Conservation (phyloP, 768 basidiomycete genomes). For the Strobilomyces echinocephalus region DNA sequence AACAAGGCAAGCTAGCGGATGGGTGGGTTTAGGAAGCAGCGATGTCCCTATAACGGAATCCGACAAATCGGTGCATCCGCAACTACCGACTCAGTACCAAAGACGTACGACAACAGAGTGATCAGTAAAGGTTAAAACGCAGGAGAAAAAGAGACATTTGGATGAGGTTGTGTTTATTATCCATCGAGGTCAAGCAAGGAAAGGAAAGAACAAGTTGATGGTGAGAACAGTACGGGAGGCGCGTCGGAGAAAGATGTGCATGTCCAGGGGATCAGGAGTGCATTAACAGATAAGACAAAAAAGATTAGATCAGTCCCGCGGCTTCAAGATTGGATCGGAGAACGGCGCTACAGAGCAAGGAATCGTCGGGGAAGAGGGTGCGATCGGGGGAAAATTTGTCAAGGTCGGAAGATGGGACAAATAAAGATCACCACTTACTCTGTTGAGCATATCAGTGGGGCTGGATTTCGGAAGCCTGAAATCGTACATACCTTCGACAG, state of each 20-base stretch:
- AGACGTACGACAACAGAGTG: constrained; percentile 18
- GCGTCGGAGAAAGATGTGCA: constrained; percentile 7
- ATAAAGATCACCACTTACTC: constrained; percentile 56
- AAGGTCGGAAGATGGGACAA: constrained; percentile 21
- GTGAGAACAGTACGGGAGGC: constrained; percentile 14
- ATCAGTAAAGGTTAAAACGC: constrained; percentile 13
- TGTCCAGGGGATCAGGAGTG: constrained; percentile 5
- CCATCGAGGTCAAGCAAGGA: constrained; percentile 14
- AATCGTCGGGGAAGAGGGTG: constrained; percentile 14
- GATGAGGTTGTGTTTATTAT: constrained; percentile 16
- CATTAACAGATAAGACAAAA: constrained; percentile 19
- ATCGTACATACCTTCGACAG: constrained; percentile 75
- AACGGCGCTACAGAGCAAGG: constrained; percentile 30
- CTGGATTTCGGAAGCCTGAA: not conserved
- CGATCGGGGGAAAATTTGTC: constrained; percentile 9
- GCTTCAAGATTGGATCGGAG: constrained; percentile 34
- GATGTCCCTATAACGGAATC: not conserved
- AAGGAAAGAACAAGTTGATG: constrained; percentile 17
- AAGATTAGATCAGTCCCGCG: constrained; percentile 31
- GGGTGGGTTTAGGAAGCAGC: no score
- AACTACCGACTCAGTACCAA: constrained; percentile 25
- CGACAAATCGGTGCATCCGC: constrained; percentile 9
- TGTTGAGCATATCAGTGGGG: constrained; percentile 28
- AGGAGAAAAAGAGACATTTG: constrained; percentile 1
- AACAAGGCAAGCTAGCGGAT: no score